Evolutionary conservation across 768 basidiomycete species (phyloP).

Genomic region (Albatrellus ellisii): DNA sequence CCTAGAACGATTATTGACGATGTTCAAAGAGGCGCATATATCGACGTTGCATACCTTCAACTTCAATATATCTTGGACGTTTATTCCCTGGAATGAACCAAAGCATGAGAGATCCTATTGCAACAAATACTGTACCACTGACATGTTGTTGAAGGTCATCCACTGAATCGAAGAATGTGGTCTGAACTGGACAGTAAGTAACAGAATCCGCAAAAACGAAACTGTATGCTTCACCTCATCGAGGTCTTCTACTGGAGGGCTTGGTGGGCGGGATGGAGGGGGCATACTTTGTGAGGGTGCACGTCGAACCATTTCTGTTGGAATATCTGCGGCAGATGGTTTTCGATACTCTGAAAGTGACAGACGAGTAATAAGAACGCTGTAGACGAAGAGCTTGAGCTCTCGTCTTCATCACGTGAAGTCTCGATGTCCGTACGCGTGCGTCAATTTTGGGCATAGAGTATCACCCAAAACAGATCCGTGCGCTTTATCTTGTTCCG

Average conservation of each 20-base stretch:
- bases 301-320: background rate
- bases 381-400: no score
- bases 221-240: conserved; percentile 1
- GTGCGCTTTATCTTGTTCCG: no score
- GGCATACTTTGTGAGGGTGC: conserved; percentile 2
- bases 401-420: no score
- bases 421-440: no score
- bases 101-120: no score
- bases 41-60: conserved; percentile 45
- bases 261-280: conserved; percentile 1
- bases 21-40: conserved; percentile 6
- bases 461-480: no score
- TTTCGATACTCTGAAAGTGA: no score
- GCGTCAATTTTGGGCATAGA: no score
- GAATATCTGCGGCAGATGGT: no score
- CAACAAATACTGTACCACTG: no score
- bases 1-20: conserved; percentile 28
- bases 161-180: conserved; percentile 17
- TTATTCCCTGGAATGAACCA: conserved; percentile 66
- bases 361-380: no score
- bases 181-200: conserved; percentile 6
- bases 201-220: background rate
- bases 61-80: conserved; percentile 89
- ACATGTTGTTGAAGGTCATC: conserved; percentile 22
- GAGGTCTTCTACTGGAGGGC: background rate